Evolutionary conservation across 2,329 filamentous ascomycete genomes (phyloP), one percentile per base, ranked within the genome.

Genomic region (Aspergillus sp.): DNA sequence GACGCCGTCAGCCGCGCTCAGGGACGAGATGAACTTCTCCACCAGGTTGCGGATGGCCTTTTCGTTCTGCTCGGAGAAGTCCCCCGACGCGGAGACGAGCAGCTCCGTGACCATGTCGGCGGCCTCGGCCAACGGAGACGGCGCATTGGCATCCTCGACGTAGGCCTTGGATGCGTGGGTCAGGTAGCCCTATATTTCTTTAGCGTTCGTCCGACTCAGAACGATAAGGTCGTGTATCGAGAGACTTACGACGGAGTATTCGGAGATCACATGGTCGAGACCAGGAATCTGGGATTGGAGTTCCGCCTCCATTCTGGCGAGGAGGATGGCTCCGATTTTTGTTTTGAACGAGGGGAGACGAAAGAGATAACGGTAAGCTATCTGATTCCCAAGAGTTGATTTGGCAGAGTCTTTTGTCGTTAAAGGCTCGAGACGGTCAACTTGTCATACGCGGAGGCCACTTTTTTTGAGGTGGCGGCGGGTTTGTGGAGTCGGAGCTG

Each of bases 131-230:
- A 99, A 78, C 10, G 92, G 92, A 3, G 89, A 90, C 51, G 81
- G 76, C n/a, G 78, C 85, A 58, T 83, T 79, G 36, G 83, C 75
- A 58, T 95, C 91, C 47, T 86, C 84, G 55, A 85, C 80, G 80
- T 89, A 96, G 47, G 88, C 81, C 60, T 87, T 92, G 45, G 92
- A 94, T 45, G 94, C 94, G 80, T 99, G 93, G 66, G 86, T 91
- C 63, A 99, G 81, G 71, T 97, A 99, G 53, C 94, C 94, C 76
- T 78, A 47, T 11, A 38, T 31, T 56, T 49, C 52, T 51, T 50
- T 29, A 29, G 25, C 9, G 11, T 3, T 29, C 11, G 25, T 29
- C 25, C 9, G 25, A 29, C 25, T 29, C 3, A 29, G 9, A 10
- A 10, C 1, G 25, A 7, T 29, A 10, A 29, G 9, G 7, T 29